Evolutionary conservation across 2,329 filamentous ascomycete genomes (phyloP), one percentile per base, ranked within the genome.

Genomic region (Metarhizium robertsii): DNA sequence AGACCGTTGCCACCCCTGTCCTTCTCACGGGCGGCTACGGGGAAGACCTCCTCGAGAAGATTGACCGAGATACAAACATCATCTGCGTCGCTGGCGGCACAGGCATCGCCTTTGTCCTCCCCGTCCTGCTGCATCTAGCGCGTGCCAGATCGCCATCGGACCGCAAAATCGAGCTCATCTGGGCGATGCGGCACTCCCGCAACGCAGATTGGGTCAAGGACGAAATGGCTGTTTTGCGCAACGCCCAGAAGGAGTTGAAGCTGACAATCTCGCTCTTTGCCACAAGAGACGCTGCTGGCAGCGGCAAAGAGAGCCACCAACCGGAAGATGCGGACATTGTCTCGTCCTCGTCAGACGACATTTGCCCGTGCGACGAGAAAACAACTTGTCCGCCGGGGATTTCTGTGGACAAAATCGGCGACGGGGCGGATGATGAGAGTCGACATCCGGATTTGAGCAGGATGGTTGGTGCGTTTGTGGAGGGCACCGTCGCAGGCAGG

Each of bases 21-120:
- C 75, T 88, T 34, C 69, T 88, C 2, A 79, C 79, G 0, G 85
- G 85, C 0, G 79, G 84, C 0, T 88, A 88, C 59, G 85, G 85
- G 2, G 76, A 78, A 55, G 66, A 71, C 6, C 75, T 79, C 46
- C 61, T 73, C 34, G 69, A 74, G 6, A 66, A 71, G 36, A 54
- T 79, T 56, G 68, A 71, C 45, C 61, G 68, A 0, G 66, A 73
- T 50, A 71, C 71, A 50, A 74, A 74, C 57, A 62, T 73, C 6
- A 56, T 74, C 25, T 74, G 71, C 49, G 63, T 73, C 6, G 71
- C 71, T 8, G 71, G 71, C 51, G 71, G 71, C 29, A 74, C 71
- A 2, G 71, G 71, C 2, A 71, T 74, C 46, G 66, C 70, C 8
- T 73, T 71, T 52, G 71, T 73, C 1, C 64, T 74, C 10, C 71